These are phyloP conservation scores for Aureoboletus auriporus DNA, from an alignment of 768 basidiomycete genomes.

Conservation along the genomic window DNA sequence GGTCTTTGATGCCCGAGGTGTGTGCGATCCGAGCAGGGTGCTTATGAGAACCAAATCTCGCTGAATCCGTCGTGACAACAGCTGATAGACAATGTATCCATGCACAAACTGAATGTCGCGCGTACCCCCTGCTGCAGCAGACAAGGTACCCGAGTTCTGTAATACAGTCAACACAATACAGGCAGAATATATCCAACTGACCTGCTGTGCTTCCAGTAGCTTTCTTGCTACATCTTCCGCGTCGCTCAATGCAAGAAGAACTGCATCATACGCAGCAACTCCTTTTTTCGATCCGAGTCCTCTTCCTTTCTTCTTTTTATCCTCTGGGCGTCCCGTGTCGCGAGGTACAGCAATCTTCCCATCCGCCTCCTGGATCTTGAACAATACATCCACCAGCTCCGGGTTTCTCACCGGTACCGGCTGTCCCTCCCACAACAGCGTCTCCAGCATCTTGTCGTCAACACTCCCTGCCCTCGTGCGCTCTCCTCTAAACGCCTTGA, in stretches of 20 bases:
- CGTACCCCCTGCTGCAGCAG: constrained; percentile 39
- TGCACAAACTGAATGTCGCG: constrained; percentile 84
- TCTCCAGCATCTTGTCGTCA: constrained; percentile 48
- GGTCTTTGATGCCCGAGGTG: constrained; percentile 27
- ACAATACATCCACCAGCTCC: constrained; percentile 83
- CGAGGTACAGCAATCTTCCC: constrained; percentile 44
- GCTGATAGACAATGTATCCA: constrained; percentile 82
- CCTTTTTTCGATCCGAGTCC: constrained; percentile 57
- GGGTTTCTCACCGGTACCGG: constrained; percentile 85
- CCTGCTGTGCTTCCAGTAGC: constrained; percentile 82
- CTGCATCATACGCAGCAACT: constrained; percentile 84
- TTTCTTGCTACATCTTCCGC: constrained; percentile 83
- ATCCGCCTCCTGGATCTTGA: constrained; percentile 80
- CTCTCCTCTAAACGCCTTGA: constrained; percentile 49
- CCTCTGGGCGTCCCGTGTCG: constrained; percentile 18
- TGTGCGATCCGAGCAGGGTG: constrained; percentile 51
- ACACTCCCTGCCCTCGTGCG: constrained; percentile 32
- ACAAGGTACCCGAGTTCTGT: constrained; percentile 40
- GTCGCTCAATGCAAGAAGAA: constrained; percentile 81
- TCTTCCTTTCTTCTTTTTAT: constrained; percentile 35
- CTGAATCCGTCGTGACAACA: constrained; percentile 82
- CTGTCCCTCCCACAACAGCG: constrained; percentile 76
- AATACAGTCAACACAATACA: constrained; percentile 10
- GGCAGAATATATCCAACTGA: constrained; percentile 23
- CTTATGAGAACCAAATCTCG: constrained; percentile 81